phyloP scores from a whole-genome alignment of 805 yeast genomes.

The Ogataea zsoltii region DNA sequence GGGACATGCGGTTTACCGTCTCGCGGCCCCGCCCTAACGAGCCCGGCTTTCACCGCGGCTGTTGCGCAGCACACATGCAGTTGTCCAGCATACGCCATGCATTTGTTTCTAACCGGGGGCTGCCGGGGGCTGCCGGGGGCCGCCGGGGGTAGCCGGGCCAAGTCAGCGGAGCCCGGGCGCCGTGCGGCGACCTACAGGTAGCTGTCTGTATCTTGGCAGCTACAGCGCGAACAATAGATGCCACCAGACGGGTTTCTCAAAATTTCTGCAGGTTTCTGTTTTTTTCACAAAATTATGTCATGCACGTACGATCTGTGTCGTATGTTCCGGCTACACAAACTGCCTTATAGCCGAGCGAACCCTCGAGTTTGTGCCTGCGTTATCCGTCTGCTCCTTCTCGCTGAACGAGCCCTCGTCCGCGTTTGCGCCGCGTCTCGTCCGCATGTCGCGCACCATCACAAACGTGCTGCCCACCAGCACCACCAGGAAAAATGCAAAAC shows the following conservation, averaged over 20 bases:
- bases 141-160: too few species aligned
- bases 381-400: not conserved
- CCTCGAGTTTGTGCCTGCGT: not conserved
- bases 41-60: not conserved
- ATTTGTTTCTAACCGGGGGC: too few species aligned
- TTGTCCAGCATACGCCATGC: too few species aligned
- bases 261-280: not conserved
- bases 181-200: too few species aligned
- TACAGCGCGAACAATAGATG: slow-evolving; percentile 1
- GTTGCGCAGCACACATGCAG: too few species aligned
- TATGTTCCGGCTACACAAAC: not conserved
- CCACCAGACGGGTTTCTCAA: not conserved
- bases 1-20: too few species aligned
- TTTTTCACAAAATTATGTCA: not conserved
- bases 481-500: slow-evolving; percentile 49
- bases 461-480: slow-evolving; percentile 40
- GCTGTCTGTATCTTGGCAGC: not conserved
- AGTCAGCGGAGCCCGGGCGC: too few species aligned
- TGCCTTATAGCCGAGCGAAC: slow-evolving; percentile 4
- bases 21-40: too few species aligned
- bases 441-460: slow-evolving; percentile 37
- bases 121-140: too few species aligned
- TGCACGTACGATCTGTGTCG: not conserved
- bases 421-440: slow-evolving; percentile 4
- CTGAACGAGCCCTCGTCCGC: not conserved